phyloP scores from a whole-genome alignment of 129 eudicot genomes.

The Erigeron canadensis region DNA sequence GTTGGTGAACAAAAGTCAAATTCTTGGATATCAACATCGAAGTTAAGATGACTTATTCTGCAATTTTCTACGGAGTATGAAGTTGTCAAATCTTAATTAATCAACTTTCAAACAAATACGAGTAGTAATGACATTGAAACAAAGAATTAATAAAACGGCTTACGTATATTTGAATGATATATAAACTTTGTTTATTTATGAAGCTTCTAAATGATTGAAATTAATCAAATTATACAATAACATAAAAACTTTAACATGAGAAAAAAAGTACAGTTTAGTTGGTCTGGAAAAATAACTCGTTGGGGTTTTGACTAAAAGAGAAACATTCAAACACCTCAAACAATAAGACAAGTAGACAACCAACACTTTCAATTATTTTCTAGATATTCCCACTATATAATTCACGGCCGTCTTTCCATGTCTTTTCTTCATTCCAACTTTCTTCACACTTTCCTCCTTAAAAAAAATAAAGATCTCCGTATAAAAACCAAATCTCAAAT shows the following conservation, averaged over 20 bases:
- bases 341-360: not conserved
- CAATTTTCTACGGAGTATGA: too few relatives aligned
- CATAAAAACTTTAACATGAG: too few relatives aligned
- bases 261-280: not conserved
- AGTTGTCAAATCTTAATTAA: too few relatives aligned
- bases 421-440: not conserved
- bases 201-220: too few relatives aligned
- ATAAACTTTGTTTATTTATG: too few relatives aligned
- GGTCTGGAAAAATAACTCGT: not conserved
- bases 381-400: not conserved
- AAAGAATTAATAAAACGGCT: not conserved
- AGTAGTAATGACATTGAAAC: not conserved
- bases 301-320: not conserved
- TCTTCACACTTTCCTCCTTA: constrained; percentile 4
- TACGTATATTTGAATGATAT: too few relatives aligned
- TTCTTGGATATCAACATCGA: too few relatives aligned
- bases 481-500: not conserved
- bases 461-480: not conserved
- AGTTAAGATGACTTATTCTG: too few relatives aligned
- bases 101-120: not conserved
- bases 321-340: not conserved
- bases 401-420: constrained; percentile 19
- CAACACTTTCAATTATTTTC: constrained; percentile 1
- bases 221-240: too few relatives aligned
- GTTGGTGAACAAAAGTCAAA: too few relatives aligned